Evolutionary conservation across 106 monocot genomes (phyloP).

Genomic region (Acanthochlamys bracteata): DNA sequence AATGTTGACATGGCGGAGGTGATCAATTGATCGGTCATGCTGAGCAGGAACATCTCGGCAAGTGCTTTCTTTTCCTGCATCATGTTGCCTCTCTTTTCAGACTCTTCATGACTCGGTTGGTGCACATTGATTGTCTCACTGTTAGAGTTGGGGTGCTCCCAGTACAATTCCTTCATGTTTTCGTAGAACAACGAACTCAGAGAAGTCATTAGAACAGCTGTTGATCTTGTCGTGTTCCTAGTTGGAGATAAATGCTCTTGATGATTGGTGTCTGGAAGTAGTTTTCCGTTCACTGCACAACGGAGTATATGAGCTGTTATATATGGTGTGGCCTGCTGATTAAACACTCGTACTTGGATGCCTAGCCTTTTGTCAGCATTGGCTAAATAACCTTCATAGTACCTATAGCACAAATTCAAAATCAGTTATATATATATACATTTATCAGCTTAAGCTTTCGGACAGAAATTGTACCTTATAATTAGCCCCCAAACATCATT

Average conservation of each 20-base stretch:
- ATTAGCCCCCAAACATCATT: constrained; percentile 75
- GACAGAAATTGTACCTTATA: constrained; percentile 43
- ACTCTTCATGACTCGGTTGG: constrained; percentile 48
- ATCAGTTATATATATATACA: too few relatives aligned
- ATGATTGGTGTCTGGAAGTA: constrained; percentile 30
- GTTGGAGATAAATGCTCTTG: constrained; percentile 4
- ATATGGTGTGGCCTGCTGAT: constrained; percentile 22
- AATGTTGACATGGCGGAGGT: constrained; percentile 32
- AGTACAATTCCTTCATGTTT: constrained; percentile 26
- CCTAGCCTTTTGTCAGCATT: constrained; percentile 50
- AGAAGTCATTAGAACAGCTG: constrained; percentile 34
- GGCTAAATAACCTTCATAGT: constrained; percentile 54
- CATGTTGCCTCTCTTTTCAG: constrained; percentile 21
- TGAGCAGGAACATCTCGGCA: constrained; percentile 34
- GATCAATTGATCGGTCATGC: constrained; percentile 19
- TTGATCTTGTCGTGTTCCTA: constrained; percentile 6
- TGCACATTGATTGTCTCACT: constrained; percentile 38
- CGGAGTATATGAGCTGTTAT: constrained; percentile 30
- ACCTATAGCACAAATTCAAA: constrained; percentile 15
- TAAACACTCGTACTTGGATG: constrained; percentile 68
- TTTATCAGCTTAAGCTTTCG: too few relatives aligned
- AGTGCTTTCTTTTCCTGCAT: constrained; percentile 39
- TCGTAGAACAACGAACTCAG: constrained; percentile 22
- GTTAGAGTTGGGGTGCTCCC: constrained; percentile 23
- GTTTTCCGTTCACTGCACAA: constrained; percentile 29